Evolutionary conservation across 306 rosid genomes (phyloP).

Genomic region (Lathyrus oleraceus): DNA sequence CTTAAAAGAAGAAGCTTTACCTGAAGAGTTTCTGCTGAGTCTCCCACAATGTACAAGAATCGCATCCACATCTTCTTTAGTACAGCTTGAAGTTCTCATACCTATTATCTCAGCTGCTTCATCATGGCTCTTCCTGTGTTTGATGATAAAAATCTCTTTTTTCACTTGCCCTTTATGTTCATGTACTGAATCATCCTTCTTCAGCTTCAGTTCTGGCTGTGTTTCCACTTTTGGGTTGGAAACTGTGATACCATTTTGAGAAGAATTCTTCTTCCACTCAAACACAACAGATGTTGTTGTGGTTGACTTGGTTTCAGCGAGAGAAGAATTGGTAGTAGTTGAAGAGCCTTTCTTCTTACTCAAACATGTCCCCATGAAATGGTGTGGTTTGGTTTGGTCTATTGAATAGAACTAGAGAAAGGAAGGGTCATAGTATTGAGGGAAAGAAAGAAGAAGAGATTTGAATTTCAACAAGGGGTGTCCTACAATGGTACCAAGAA

Average conservation of each 20-base stretch:
- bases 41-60: constrained; percentile 96
- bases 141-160: constrained; percentile 80
- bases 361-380: constrained; percentile 81
- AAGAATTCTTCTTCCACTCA: constrained; percentile 29
- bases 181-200: constrained; percentile 31
- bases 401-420: constrained; percentile 10
- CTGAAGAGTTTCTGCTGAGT: constrained; percentile 92
- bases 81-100: constrained; percentile 82
- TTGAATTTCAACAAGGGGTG: constrained; percentile 29
- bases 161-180: constrained; percentile 45
- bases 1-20: constrained; percentile 54
- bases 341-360: constrained; percentile 68
- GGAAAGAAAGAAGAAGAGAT: constrained; percentile 10
- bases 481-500: constrained; percentile 41
- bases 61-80: constrained; percentile 92
- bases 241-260: not conserved
- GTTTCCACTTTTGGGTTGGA: constrained; percentile 35
- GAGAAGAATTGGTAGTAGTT: not conserved
- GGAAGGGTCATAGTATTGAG: not conserved
- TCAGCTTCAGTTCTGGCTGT: constrained; percentile 33
- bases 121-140: constrained; percentile 86
- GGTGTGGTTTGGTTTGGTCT: constrained; percentile 16
- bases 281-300: constrained; percentile 32
- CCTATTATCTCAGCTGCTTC: constrained; percentile 37
- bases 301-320: constrained; percentile 33